Conservation (phyloP, 2,329 filamentous ascomycete species). For the Colletotrichum tofieldiae region DNA sequence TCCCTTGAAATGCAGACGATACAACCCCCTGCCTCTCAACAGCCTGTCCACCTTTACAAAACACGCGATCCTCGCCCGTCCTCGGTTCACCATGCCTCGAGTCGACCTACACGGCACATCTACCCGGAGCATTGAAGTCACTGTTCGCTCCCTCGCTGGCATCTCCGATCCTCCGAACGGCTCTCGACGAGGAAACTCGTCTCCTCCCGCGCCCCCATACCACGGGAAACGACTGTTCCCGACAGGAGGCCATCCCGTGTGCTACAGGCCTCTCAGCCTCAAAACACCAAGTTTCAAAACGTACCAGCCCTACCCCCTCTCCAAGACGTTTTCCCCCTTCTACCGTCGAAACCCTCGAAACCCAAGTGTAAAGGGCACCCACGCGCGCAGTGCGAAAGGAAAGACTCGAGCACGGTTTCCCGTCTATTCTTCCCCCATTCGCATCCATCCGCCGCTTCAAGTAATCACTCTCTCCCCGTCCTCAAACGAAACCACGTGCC, state of each 20-base stretch:
- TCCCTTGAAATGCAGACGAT: constrained; percentile 22
- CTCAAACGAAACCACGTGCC: constrained; percentile 28
- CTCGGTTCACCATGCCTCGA: constrained; percentile 1
- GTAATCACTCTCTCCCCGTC: neutral
- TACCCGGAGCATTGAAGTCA: constrained; percentile 13
- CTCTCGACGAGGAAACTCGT: neutral
- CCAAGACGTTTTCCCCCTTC: neutral
- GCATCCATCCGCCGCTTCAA: constrained; percentile 22
- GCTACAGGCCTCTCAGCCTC: constrained; percentile 1
- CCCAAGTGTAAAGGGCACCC: neutral
- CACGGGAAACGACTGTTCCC: constrained; percentile 3
- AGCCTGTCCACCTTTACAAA: constrained; percentile 6
- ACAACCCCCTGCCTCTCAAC: constrained; percentile 1
- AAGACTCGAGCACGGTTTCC: constrained; percentile 16
- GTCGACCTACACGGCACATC: constrained; percentile 29
- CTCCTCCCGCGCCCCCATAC: neutral
- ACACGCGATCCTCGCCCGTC: constrained; percentile 1
- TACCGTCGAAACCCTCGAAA: neutral
- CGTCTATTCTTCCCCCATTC: constrained; percentile 13
- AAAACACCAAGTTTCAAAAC: constrained; percentile 27
- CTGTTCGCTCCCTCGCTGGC: neutral
- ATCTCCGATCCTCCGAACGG: constrained; percentile 1
- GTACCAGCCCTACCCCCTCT: neutral
- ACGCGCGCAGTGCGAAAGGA: neutral
- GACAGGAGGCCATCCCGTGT: neutral